Base-by-base conservation (phyloP, 2,329 filamentous ascomycete genomes). In the Penicillium sp. region DNA sequence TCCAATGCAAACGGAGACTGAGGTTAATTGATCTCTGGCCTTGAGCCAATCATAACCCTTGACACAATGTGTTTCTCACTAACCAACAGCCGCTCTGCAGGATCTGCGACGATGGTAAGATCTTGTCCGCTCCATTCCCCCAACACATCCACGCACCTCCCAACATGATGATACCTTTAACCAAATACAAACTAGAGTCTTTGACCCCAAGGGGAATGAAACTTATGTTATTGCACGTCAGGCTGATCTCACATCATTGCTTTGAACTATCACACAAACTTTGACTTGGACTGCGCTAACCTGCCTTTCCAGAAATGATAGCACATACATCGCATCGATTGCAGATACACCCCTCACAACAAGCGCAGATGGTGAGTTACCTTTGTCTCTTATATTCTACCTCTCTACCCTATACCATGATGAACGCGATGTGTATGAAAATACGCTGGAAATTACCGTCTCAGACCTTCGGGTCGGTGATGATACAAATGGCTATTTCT, bases 361-460 rank as follows among this genome's bases (percentile, higher is more conserved):
- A 52, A 54, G 35, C 44, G 31, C 55, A 47, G 25, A 60, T 61
- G 65, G 73, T 75, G 65, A 64, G 73, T 67, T 39, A 10, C 13
- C 44, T 31, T 38, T 55, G 70, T 56, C 66, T 61, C 45, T 75
- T 75, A 31, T 59, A n/a, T 74, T 74, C 36, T 64, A 67, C 19
- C 77, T 77, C 61, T 53, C 66, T 72, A 12, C 25, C 45, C 36
- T 27, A 23, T 61, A 60, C 27, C 55, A 78, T 86, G 85, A 88
- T 91, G 88, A 82, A 80, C 72, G 74, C 75, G 53, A 57, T 71
- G 66, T 74, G 68, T 70, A 73, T 69, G 71, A 78, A 56, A 84
- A 84, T 86, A 89, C 82, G 90, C 91, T 93, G 90, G 90, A 93
- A 94, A 88, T 96, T 96, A 96, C 91, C 91, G 91, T 87, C 91